These are phyloP conservation scores for Lecanicillium sp. DNA, from an alignment of 2,329 filamentous ascomycete species.

Conservation along the genomic window DNA sequence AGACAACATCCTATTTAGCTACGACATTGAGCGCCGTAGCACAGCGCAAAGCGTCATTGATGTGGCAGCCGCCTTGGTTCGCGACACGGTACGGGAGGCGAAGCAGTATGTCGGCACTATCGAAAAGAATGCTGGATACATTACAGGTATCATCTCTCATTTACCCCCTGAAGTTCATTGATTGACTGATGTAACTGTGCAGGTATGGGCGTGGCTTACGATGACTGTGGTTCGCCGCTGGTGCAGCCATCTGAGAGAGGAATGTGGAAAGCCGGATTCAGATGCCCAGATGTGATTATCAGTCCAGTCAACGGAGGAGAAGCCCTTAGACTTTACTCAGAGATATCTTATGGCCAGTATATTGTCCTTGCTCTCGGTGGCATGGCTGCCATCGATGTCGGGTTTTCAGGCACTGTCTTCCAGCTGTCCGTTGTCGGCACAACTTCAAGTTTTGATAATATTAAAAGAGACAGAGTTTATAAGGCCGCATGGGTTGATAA, in stretches of 20 bases:
- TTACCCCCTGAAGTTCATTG: slow-evolving; percentile 3
- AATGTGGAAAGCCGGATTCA: slow-evolving; percentile 28
- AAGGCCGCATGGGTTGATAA: slow-evolving; percentile 20
- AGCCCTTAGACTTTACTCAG: slow-evolving; percentile 21
- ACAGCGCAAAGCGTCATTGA: slow-evolving; percentile 37
- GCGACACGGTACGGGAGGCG: slow-evolving; percentile 33
- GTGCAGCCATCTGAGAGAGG: slow-evolving; percentile 22
- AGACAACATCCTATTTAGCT: slow-evolving; percentile 28
- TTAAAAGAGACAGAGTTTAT: slow-evolving; percentile 14
- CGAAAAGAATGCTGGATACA: slow-evolving; percentile 38
- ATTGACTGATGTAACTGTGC: slow-evolving; percentile 7
- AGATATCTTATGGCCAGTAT: slow-evolving; percentile 23
- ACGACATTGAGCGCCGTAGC: slow-evolving; percentile 33
- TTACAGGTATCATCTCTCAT: slow-evolving; percentile 32
- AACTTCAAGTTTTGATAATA: neutral
- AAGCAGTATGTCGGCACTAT: slow-evolving; percentile 38
- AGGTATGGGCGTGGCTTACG: slow-evolving; percentile 33
- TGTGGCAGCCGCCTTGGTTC: slow-evolving; percentile 36
- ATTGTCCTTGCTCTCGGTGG: slow-evolving; percentile 16
- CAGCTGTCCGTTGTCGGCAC: slow-evolving; percentile 2
- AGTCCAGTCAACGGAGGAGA: slow-evolving; percentile 7
- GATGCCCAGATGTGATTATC: slow-evolving; percentile 29
- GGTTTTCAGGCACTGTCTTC: too few species aligned
- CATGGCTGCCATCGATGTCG: too few species aligned
- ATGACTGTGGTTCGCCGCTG: slow-evolving; percentile 23